A percentile compares a stretch with the other conserved stretches of the same genome.
phyloP scores from a whole-genome alignment of 306 rosid species.

The Ormosia emarginata region DNA sequence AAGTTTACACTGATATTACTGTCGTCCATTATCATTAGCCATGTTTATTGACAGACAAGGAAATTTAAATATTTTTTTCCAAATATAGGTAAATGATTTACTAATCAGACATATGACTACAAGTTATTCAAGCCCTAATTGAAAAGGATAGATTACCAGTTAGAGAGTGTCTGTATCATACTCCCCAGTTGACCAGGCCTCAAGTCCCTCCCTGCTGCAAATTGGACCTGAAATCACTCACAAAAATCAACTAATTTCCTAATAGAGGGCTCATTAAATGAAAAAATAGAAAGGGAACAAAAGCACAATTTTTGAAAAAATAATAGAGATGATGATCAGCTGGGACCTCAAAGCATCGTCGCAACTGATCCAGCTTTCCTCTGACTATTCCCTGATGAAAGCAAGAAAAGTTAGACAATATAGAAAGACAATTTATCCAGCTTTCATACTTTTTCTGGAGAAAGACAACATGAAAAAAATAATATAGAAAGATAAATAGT shows the following conservation, averaged over 20 bases:
- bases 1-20: neutral
- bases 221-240: constrained; percentile 72
- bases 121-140: neutral
- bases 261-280: neutral
- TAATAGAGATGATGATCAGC: neutral
- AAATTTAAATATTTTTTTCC: neutral
- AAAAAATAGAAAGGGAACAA: neutral
- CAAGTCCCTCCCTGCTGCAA: constrained; percentile 97
- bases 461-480: neutral
- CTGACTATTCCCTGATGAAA: constrained; percentile 76
- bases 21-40: neutral
- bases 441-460: neutral
- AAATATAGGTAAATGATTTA: neutral
- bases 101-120: neutral
- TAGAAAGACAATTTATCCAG: neutral
- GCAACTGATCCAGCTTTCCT: constrained; percentile 93
- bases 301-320: neutral
- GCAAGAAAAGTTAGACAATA: constrained; percentile 1
- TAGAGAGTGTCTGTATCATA: constrained; percentile 87
- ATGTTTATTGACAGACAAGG: neutral
- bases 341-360: constrained; percentile 90
- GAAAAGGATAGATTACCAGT: constrained; percentile 56
- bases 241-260: constrained; percentile 17
- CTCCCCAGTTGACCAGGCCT: constrained; percentile 91
- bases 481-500: neutral